Conservation (phyloP, 169 alveolate species). For the Nephromyces sp. region DNA sequence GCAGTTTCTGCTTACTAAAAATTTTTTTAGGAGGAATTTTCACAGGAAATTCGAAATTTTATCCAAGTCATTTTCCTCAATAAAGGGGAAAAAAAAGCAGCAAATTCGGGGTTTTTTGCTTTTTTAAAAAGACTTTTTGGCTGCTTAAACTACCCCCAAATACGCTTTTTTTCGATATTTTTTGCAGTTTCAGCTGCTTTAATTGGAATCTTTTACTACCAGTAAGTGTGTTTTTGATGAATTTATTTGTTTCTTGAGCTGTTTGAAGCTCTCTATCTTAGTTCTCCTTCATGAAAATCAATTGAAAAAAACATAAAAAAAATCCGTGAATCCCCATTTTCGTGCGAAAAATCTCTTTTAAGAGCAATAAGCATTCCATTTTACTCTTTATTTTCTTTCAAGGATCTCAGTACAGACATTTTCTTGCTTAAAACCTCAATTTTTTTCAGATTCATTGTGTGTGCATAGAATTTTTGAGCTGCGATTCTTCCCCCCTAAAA, state of each 20-base stretch:
- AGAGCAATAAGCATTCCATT: not conserved
- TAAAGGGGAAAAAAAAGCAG: too few species aligned
- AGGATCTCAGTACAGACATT: too few species aligned
- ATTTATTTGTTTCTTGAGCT: not conserved
- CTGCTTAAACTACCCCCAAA: slow-evolving; percentile 3
- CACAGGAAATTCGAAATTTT: too few species aligned
- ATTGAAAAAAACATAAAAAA: not conserved
- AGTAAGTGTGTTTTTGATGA: not conserved
- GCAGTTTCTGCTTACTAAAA: too few species aligned
- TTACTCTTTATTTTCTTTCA: not conserved
- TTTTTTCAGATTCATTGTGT: too few species aligned
- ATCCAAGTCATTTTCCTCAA: too few species aligned
- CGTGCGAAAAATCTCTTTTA: not conserved
- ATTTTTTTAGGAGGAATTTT: too few species aligned
- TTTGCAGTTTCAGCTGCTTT: slow-evolving; percentile 8
- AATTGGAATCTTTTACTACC: slow-evolving; percentile 15
- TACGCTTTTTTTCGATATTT: slow-evolving; percentile 16
- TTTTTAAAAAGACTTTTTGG: not conserved
- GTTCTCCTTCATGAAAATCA: not conserved
- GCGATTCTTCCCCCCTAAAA: too few species aligned
- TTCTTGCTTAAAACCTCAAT: too few species aligned
- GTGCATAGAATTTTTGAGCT: too few species aligned
- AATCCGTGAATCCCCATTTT: not conserved
- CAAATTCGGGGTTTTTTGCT: too few species aligned
- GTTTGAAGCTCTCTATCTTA: not conserved